Conservation (phyloP, 116 monocot genomes). For the Iris pallida region DNA sequence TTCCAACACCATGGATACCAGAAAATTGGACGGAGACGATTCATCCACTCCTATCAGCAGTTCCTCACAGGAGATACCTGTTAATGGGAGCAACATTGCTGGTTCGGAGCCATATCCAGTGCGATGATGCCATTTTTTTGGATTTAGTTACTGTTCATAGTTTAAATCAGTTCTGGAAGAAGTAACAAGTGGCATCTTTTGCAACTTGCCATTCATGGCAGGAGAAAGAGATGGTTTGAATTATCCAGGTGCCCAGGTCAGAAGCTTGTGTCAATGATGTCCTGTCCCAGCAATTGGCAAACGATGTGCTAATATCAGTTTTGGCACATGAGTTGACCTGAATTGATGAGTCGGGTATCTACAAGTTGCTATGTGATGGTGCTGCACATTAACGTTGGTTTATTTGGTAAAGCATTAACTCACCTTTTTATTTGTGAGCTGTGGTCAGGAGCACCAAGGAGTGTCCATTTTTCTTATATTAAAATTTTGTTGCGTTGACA, state of each 20-base stretch:
- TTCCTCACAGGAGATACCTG: slow-evolving; percentile 12
- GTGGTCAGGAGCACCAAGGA: too few species aligned
- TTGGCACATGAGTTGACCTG: too few species aligned
- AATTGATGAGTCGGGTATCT: background rate
- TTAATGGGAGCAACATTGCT: slow-evolving; percentile 10
- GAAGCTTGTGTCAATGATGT: background rate
- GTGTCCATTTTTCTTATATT: background rate
- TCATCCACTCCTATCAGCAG: slow-evolving; percentile 8
- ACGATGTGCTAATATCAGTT: background rate
- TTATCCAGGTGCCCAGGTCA: background rate
- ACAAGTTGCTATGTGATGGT: slow-evolving; percentile 1
- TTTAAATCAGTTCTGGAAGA: background rate
- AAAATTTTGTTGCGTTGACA: slow-evolving; percentile 8
- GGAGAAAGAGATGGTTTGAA: background rate
- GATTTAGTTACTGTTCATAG: slow-evolving; percentile 3
- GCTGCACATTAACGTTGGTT: background rate
- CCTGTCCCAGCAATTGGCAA: background rate
- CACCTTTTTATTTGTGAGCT: slow-evolving; percentile 4
- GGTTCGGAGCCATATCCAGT: slow-evolving; percentile 48
- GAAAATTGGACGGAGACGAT: slow-evolving; percentile 16
- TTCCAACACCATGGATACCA: background rate
- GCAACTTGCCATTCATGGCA: background rate
- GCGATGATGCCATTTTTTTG: slow-evolving; percentile 25
- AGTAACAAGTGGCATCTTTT: background rate
- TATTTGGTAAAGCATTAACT: slow-evolving; percentile 15